Evolutionary conservation across 1,139 yeast genomes (phyloP).

Genomic region (Taphrina deformans): DNA sequence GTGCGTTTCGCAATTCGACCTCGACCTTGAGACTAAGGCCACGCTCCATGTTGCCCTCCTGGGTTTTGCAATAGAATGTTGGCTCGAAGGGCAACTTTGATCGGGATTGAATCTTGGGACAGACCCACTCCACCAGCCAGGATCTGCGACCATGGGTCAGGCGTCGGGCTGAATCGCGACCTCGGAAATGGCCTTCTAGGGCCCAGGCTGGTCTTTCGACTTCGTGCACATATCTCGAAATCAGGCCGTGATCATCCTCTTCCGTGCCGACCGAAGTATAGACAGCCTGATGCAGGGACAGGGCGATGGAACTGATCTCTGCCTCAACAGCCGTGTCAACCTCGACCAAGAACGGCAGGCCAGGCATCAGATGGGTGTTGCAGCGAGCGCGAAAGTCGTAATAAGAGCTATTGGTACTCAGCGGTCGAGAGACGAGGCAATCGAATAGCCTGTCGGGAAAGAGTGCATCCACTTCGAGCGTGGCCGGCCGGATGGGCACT

Average conservation of each 20-base stretch:
- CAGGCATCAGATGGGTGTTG: conserved; percentile 23
- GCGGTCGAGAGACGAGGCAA: conserved; percentile 20
- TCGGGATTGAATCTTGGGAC: conserved; percentile 11
- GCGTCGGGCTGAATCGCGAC: conserved; percentile 13
- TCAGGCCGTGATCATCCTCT: conserved; percentile 9
- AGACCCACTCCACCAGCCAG: conserved; percentile 26
- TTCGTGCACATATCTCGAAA: conserved; percentile 29
- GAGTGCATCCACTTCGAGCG: conserved; percentile 24
- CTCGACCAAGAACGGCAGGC: conserved; percentile 31
- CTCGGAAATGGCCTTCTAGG: conserved; percentile 15
- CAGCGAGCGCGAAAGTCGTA: conserved; percentile 30
- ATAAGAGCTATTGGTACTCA: conserved; percentile 3
- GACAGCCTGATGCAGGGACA: conserved; percentile 23
- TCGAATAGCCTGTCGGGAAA: conserved; percentile 24
- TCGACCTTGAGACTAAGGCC: conserved; percentile 23
- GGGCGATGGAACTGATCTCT: conserved; percentile 1
- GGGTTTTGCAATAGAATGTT: conserved; percentile 14
- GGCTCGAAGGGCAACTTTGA: conserved; percentile 14
- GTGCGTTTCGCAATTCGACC: conserved; percentile 10
- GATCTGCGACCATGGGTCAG: conserved; percentile 11
- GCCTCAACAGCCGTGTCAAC: conserved; percentile 23
- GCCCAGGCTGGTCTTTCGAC: conserved; percentile 5
- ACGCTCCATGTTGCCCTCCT: conserved; percentile 19
- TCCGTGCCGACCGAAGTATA: conserved; percentile 8
- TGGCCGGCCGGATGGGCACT: conserved; percentile 11